Conservation (phyloP, 2,329 filamentous ascomycete genomes). For the Plenodomus biglobosus region DNA sequence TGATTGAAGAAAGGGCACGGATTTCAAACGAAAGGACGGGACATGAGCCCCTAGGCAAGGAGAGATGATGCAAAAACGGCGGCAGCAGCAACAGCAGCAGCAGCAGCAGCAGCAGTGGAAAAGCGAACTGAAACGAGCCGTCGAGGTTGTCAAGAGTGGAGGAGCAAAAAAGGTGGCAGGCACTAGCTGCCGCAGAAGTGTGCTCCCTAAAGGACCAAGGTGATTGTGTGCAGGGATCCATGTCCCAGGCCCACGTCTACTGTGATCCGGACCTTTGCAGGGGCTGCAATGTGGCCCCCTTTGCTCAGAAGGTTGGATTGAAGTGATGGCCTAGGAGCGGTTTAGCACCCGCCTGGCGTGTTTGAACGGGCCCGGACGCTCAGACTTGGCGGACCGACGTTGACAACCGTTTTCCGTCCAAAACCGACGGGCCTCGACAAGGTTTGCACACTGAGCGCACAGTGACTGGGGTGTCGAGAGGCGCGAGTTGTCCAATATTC, state of each 20-base stretch:
- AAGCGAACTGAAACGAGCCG: constrained; percentile 35
- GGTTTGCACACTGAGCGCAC: neutral
- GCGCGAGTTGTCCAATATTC: no score
- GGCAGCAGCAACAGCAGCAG: constrained; percentile 29
- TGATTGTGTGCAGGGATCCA: constrained; percentile 28
- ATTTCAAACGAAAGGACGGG: constrained; percentile 44
- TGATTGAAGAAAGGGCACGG: constrained; percentile 28
- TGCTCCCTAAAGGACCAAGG: constrained; percentile 24
- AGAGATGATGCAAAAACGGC: constrained; percentile 27
- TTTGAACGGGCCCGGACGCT: constrained; percentile 16
- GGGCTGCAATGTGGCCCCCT: constrained; percentile 35
- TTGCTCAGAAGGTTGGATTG: constrained; percentile 26
- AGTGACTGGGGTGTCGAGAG: neutral
- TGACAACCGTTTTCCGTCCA: neutral
- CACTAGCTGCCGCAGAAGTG: constrained; percentile 29
- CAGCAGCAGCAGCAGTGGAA: constrained; percentile 22
- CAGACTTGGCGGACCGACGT: constrained; percentile 4
- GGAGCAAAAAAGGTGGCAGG: constrained; percentile 30
- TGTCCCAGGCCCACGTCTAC: constrained; percentile 26
- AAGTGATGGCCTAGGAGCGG: constrained; percentile 20
- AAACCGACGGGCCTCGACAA: no score
- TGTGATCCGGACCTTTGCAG: constrained; percentile 32
- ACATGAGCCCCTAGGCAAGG: constrained; percentile 28
- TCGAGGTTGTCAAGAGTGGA: constrained; percentile 29
- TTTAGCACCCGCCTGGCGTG: constrained; percentile 15